Conservation (phyloP, 78 protist genomes). For the Dictyostelium firmibasis region DNA sequence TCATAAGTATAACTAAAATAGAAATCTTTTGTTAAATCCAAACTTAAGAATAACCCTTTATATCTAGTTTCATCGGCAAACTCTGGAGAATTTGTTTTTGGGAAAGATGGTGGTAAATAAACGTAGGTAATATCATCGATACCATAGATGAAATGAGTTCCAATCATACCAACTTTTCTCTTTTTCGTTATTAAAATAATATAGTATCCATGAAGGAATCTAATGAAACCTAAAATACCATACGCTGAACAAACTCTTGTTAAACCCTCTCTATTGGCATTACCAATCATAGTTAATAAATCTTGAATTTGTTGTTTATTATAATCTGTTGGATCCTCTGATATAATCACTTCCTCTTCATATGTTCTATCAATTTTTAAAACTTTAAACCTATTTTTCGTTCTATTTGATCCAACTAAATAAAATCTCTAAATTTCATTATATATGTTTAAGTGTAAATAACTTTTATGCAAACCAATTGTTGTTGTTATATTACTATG, state of each 20-base stretch:
- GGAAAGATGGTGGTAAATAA: constrained; percentile 50
- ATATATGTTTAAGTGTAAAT: background rate
- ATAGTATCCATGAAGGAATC: constrained; percentile 93
- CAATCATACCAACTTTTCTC: constrained; percentile 88
- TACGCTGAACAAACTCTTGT: constrained; percentile 40
- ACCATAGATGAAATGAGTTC: constrained; percentile 87
- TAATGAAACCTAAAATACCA: constrained; percentile 89
- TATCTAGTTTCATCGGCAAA: constrained; percentile 79
- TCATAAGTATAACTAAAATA: constrained; percentile 95
- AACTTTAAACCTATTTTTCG: constrained; percentile 42
- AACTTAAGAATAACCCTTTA: constrained; percentile 58
- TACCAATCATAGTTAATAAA: constrained; percentile 75
- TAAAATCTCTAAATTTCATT: constrained; percentile 63
- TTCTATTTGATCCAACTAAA: constrained; percentile 86
- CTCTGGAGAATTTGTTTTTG: constrained; percentile 39
- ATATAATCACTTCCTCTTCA: constrained; percentile 49
- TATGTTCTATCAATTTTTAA: constrained; percentile 84
- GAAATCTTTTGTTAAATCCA: constrained; percentile 92
- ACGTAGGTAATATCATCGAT: constrained; percentile 81
- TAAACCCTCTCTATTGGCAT: constrained; percentile 68
- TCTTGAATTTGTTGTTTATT: constrained; percentile 67
- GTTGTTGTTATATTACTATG: too few species aligned
- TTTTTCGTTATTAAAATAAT: constrained; percentile 89
- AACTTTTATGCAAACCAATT: too few species aligned
- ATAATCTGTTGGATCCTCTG: constrained; percentile 83